phyloP scores from a whole-genome alignment of 257 asterid genomes.

The Haberlea rhodopensis region DNA sequence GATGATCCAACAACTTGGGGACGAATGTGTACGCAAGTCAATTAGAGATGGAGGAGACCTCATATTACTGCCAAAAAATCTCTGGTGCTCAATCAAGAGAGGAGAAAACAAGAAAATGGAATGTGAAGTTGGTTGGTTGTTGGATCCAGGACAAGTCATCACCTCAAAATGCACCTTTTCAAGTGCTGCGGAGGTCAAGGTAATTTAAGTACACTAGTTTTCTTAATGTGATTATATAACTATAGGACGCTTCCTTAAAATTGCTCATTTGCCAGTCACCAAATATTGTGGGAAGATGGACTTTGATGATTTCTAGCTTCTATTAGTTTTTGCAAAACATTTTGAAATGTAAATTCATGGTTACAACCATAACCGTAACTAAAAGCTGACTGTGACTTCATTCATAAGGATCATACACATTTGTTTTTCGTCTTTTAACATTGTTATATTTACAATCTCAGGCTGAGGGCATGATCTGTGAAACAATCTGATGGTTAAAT shows the following conservation, averaged over 20 bases:
- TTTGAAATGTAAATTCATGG: no score
- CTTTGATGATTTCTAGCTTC: no score
- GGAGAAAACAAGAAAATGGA: conserved; percentile 33
- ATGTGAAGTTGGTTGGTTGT: conserved; percentile 82
- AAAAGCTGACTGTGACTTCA: no score
- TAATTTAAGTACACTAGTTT: conserved; percentile 15
- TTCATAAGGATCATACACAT: no score
- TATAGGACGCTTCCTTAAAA: neutral
- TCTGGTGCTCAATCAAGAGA: conserved; percentile 64
- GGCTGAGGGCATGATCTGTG: no score
- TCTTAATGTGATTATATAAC: neutral
- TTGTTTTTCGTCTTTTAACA: no score
- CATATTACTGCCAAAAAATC: conserved; percentile 68
- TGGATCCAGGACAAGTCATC: conserved; percentile 57
- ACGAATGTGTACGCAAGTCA: conserved; percentile 31
- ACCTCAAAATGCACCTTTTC: conserved; percentile 71
- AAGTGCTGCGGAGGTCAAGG: conserved; percentile 53
- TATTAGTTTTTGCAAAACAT: no score
- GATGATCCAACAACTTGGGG: conserved; percentile 47
- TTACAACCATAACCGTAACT: no score
- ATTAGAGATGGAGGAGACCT: conserved; percentile 45
- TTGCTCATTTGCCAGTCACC: neutral
- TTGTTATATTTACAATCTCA: no score
- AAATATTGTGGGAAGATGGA: no score
- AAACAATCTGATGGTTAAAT: no score